Evolutionary conservation across 1,284 basidiomycete species (phyloP).

Genomic region (Anthracocystis setariae): DNA sequence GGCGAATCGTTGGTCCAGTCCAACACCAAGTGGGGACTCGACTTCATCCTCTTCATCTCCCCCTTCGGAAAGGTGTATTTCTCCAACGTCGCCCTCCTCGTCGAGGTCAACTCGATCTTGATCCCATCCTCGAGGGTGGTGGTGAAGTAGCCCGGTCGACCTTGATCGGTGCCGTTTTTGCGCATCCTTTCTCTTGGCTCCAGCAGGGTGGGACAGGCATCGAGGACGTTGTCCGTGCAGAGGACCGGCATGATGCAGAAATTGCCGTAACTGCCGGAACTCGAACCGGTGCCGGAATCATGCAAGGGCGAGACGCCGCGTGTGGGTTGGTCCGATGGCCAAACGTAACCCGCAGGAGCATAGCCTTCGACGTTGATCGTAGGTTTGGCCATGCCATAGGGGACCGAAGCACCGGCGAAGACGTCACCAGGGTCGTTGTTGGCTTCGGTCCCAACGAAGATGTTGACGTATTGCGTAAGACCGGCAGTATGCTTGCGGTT

Average conservation of each 20-base stretch:
- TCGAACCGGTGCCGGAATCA: constrained; percentile 61
- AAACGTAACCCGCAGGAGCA: constrained; percentile 56
- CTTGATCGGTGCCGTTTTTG: constrained; percentile 38
- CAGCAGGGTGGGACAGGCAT: constrained; percentile 53
- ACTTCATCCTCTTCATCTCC: constrained; percentile 29
- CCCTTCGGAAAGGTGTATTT: constrained; percentile 52
- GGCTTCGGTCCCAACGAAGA: constrained; percentile 46
- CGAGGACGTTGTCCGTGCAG: constrained; percentile 43
- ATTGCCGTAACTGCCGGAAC: constrained; percentile 56
- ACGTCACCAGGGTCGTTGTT: constrained; percentile 50
- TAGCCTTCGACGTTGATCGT: constrained; percentile 58
- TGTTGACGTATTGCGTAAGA: constrained; percentile 37
- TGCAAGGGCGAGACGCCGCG: constrained; percentile 57
- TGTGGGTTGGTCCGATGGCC: constrained; percentile 36
- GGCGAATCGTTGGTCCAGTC: constrained; percentile 63
- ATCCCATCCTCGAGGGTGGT: constrained; percentile 57
- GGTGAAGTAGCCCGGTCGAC: constrained; percentile 57
- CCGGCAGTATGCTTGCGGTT: constrained; percentile 2
- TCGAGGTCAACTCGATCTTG: constrained; percentile 55
- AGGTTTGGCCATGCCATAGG: constrained; percentile 61
- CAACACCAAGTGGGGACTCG: constrained; percentile 48
- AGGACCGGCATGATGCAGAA: constrained; percentile 58
- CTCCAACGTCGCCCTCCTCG: constrained; percentile 53
- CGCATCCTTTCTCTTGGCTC: constrained; percentile 50
- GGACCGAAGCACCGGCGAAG: constrained; percentile 54